Conservation (phyloP, 208 protist genomes). For the Trypanosoma caninum region DNA sequence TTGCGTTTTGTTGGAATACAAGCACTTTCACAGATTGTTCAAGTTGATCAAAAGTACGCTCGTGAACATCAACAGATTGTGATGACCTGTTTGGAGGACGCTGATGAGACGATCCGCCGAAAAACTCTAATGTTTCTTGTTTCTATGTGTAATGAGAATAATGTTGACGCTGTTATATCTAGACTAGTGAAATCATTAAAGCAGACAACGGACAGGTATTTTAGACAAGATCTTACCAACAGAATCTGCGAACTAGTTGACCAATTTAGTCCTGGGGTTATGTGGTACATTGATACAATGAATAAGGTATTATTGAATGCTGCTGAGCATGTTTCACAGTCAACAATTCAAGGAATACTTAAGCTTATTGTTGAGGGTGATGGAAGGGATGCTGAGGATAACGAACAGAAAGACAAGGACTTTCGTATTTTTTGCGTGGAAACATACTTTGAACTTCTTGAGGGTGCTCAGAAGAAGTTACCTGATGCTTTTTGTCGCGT, state of each 20-base stretch:
- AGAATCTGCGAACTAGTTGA: conserved; percentile 88
- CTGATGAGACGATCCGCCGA: conserved; percentile 93
- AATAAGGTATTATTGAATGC: conserved; percentile 83
- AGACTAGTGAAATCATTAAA: conserved; percentile 86
- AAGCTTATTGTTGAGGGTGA: conserved; percentile 90
- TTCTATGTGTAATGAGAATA: conserved; percentile 92
- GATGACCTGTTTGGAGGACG: conserved; percentile 93
- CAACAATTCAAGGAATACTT: conserved; percentile 88
- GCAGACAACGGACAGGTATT: conserved; percentile 52
- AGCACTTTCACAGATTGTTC: conserved; percentile 89
- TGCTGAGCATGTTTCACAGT: conserved; percentile 59
- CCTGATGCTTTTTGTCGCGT: conserved; percentile 66
- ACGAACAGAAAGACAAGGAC: conserved; percentile 52
- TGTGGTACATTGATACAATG: conserved; percentile 92
- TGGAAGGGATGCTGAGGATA: conserved; percentile 50
- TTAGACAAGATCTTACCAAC: conserved; percentile 69
- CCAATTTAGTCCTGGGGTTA: conserved; percentile 41
- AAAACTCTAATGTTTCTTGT: conserved; percentile 94
- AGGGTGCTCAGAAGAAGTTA: conserved; percentile 27
- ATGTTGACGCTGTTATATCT: conserved; percentile 88
- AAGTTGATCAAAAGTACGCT: conserved; percentile 83
- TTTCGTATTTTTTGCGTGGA: conserved; percentile 76
- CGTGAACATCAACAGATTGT: conserved; percentile 91
- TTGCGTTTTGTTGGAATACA: conserved; percentile 94
- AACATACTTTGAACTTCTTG: conserved; percentile 68